phyloP scores from a whole-genome alignment of 306 rosid species.

The Senna tora region DNA sequence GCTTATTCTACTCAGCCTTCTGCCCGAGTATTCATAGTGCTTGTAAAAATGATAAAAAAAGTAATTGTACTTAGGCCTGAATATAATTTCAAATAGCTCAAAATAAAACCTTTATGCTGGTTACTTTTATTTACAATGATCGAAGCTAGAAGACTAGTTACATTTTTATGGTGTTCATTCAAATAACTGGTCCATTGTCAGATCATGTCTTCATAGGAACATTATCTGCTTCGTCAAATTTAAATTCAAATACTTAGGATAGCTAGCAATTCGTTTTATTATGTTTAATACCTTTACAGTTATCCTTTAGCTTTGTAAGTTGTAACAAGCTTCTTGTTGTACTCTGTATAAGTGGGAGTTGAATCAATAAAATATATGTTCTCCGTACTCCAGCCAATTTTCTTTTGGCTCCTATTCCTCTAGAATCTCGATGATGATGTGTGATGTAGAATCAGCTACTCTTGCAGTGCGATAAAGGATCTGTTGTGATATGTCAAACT shows the following conservation, averaged over 20 bases:
- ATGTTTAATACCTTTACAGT: too few species aligned
- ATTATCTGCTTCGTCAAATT: not conserved
- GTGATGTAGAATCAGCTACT: constrained; percentile 1
- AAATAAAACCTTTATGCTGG: not conserved
- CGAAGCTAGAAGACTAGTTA: constrained; percentile 13
- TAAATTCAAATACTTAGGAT: not conserved
- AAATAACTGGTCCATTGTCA: not conserved
- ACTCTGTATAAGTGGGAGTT: not conserved
- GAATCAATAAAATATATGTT: not conserved
- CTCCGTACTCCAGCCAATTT: not conserved
- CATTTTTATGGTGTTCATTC: not conserved
- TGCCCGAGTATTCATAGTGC: not conserved
- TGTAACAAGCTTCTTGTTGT: not conserved
- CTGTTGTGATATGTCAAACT: constrained; percentile 11
- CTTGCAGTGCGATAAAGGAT: not conserved
- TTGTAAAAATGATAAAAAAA: not conserved
- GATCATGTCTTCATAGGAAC: not conserved
- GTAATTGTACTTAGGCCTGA: not conserved
- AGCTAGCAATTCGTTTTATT: not conserved
- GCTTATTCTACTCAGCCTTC: not conserved
- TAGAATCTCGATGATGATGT: constrained; percentile 14
- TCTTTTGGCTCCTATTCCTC: constrained; percentile 5
- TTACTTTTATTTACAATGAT: constrained; percentile 4
- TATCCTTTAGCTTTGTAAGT: too few species aligned
- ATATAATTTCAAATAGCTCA: not conserved